Base-by-base conservation (phyloP, 2,329 filamentous ascomycete genomes). In the Diaporthe nobilis region DNA sequence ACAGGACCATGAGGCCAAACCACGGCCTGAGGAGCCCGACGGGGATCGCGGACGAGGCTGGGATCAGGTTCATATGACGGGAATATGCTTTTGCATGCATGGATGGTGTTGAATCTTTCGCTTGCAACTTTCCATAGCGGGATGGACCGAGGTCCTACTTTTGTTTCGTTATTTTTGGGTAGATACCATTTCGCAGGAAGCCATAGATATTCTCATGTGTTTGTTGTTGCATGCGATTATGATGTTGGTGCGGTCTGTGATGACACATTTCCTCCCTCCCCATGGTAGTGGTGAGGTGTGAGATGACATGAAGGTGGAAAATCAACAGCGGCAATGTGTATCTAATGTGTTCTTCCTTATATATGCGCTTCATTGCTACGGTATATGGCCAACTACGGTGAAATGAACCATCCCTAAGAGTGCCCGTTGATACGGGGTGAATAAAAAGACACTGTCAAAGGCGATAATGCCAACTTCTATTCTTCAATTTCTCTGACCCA, bases 51-150 rank as follows among this genome's bases (percentile, higher is more conserved):
- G 83, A 84, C 78, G 78, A 79, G 42, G 82, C 82, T 76, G 83
- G 82, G 51, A 82, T 80, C 31, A 80, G 79, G 10, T 83, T 84
- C 65, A 83, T 84, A n/a, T 84, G 58, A 76, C 7, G 25, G 60
- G 37, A 31, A 65, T n/a, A 25, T 63, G 12, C 61, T 39, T 72
- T 13, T 51, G 15, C 20, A 37, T 72, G 57, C 72, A 55, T 60
- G 44, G 53, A 44, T 13, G 63, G 65, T 72, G 72, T 68, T 67
- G 17, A n/a, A 25, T 44, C 31, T 44, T 49, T 51, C 22, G 13
- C 22, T 34, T 60, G 31, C 44, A 67, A 55, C 55, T 55, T 13
- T 60, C 13, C 34, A 57, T 70, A 47, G 25, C 63, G 53, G 42
- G 25, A 15, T 67, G n/a, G 28, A 25, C 31, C 47, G n/a, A 39